A percentile compares a stretch with the other conserved stretches of the same genome.
Conservation (phyloP, 1,284 basidiomycete genomes). For the Kwoniella shivajii region DNA sequence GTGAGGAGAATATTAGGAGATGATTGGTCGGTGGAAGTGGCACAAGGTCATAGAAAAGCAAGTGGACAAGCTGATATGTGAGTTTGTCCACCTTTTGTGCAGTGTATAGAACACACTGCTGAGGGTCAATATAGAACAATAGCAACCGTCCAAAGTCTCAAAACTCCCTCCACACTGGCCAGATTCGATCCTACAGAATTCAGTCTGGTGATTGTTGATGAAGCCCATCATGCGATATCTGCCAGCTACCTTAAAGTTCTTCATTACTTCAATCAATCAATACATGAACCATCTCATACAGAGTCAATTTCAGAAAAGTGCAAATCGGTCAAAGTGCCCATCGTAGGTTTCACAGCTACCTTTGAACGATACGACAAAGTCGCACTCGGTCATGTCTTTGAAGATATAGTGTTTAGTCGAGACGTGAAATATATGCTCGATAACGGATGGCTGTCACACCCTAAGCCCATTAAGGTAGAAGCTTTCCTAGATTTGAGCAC, state of each 20-base stretch:
- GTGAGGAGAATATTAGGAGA: neutral
- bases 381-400: neutral
- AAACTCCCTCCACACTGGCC: neutral
- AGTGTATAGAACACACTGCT: neutral
- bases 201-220: neutral
- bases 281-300: neutral
- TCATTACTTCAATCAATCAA: neutral
- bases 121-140: neutral
- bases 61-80: neutral
- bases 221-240: neutral
- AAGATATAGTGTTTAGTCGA: neutral
- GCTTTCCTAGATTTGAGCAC: neutral
- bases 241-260: neutral
- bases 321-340: neutral
- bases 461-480: neutral
- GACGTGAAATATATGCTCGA: neutral
- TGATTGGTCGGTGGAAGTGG: neutral
- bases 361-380: neutral
- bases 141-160: neutral
- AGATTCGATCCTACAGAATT: neutral
- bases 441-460: neutral
- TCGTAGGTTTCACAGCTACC: neutral
- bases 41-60: neutral
- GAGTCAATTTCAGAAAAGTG: neutral
- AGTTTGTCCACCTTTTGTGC: no score